Base-by-base conservation (phyloP, 2,329 filamentous ascomycete species). In the Macrophomina phaseolina region DNA sequence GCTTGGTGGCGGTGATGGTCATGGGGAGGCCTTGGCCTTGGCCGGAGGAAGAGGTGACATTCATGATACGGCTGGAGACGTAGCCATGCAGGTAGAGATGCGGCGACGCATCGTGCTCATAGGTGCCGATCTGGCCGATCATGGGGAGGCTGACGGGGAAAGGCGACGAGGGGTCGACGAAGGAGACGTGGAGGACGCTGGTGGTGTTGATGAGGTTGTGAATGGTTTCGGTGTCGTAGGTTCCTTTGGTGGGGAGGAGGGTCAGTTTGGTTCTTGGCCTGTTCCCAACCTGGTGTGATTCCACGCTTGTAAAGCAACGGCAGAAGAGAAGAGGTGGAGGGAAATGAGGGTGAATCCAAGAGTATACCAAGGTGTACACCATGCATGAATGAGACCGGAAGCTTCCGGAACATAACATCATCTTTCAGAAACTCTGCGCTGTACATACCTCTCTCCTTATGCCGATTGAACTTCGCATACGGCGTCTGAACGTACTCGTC, bases 41-140 rank as follows among this genome's bases (percentile, higher is more conserved):
- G 58, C 49, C 12, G 45, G 55, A 32, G 7, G 36, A 45, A 2
- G 36, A 49, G 1, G 42, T 36, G 8, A 51, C 61, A 2, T 89
- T 90, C 84, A 94, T 90, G 40, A 97, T 83, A 7, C 93, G 90
- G 0, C 89, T 89, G 68, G 89, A 91, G 71, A 94, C 89, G 77
- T 94, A 96, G 74, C 92, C 92, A 78, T 97, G 93, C 7, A 97
- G 85, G 77, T 96, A 96, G 69, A 61, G 67, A 30, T 90, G 85
- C 60, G 86, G 85, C 12, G 85, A 78, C 67, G 84, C 87, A 70
- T 92, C 89, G 61, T 85, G 83, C 1, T 7, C 36, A 75, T 90
- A 95, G 30, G 89, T 91, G 12, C 88, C 91, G 85, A 95, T 91
- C 72, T 91, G 89, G 62, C 91, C 92, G 73, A 96, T 91, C 92